A percentile compares a stretch with the other conserved stretches of the same genome.
Evolutionary conservation across 2,329 filamentous ascomycete genomes (phyloP).

Genomic region (Chalara sp.): DNA sequence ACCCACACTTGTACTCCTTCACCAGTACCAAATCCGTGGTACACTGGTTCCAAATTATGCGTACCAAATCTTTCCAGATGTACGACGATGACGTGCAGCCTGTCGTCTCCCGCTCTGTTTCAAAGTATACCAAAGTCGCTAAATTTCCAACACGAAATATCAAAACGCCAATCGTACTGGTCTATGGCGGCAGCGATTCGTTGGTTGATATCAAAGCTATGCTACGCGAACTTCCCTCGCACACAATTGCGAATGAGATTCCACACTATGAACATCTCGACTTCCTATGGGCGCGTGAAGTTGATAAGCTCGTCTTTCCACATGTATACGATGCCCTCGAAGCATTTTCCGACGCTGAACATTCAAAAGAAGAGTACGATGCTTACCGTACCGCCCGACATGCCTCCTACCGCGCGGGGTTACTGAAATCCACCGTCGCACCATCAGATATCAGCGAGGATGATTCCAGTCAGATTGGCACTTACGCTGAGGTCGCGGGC

Average conservation of each 20-base stretch:
- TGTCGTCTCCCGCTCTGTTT: constrained; percentile 61
- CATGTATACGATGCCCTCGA: constrained; percentile 83
- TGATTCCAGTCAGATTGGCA: constrained; percentile 10
- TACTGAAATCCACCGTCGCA: constrained; percentile 7
- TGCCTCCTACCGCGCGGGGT: constrained; percentile 16
- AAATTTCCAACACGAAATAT: constrained; percentile 97
- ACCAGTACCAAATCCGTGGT: constrained; percentile 96
- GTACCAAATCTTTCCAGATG: constrained; percentile 95
- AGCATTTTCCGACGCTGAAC: constrained; percentile 53
- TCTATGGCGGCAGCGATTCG: constrained; percentile 92
- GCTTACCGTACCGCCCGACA: constrained; percentile 35
- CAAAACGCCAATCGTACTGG: constrained; percentile 85
- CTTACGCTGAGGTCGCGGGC: constrained; percentile 13
- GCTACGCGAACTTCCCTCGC: constrained; percentile 77
- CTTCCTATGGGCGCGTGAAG: constrained; percentile 88
- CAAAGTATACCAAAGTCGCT: constrained; percentile 91
- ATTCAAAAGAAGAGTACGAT: constrained; percentile 54
- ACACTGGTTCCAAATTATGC: constrained; percentile 99
- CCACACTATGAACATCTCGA: constrained; percentile 95
- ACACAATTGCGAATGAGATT: constrained; percentile 81
- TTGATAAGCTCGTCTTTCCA: constrained; percentile 77
- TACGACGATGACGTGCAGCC: constrained; percentile 91
- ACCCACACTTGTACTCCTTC: constrained; percentile 93
- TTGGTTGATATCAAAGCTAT: constrained; percentile 91
- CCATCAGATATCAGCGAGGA: constrained; percentile 17